A percentile compares a stretch with the other conserved stretches of the same genome.
phyloP scores from a whole-genome alignment of 139 green algal species.

The Protoeuglena noctilucae region DNA sequence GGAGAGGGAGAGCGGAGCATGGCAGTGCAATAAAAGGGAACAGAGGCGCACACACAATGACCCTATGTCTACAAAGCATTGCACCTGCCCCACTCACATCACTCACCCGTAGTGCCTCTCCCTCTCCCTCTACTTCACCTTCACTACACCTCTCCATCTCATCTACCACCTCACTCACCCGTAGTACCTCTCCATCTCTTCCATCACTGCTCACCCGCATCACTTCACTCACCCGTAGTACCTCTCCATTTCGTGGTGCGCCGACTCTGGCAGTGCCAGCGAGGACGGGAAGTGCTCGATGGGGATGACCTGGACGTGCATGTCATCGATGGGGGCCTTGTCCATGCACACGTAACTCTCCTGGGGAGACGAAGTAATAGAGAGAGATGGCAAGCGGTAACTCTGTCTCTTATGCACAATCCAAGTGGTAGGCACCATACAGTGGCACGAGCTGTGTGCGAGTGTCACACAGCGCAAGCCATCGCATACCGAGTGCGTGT shows the following conservation, averaged over 20 bases:
- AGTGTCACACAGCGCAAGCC: too few relatives aligned
- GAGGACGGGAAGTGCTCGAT: constrained; percentile 68
- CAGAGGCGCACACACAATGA: not conserved
- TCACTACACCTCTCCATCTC: too few relatives aligned
- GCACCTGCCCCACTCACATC: constrained; percentile 23
- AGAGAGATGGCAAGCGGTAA: too few relatives aligned
- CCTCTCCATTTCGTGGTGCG: constrained; percentile 34
- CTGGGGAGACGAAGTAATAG: too few relatives aligned
- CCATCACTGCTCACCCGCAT: too few relatives aligned
- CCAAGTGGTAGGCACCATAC: too few relatives aligned
- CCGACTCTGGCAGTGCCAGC: constrained; percentile 23
- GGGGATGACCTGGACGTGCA: constrained; percentile 71
- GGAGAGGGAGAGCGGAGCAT: too few relatives aligned
- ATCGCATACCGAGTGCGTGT: too few relatives aligned
- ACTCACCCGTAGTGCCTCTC: constrained; percentile 48
- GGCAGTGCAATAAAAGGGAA: not conserved
- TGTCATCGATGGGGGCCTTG: constrained; percentile 59
- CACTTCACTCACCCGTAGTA: too few relatives aligned
- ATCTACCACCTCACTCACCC: constrained; percentile 59
- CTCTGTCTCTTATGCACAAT: too few relatives aligned
- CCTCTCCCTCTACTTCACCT: constrained; percentile 29
- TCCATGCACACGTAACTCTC: constrained; percentile 67
- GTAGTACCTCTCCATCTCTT: constrained; percentile 32
- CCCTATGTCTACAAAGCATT: too few relatives aligned
- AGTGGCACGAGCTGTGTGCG: too few relatives aligned